These are phyloP conservation scores for Fusarium acutatum DNA, from an alignment of 2,329 filamentous ascomycete species.

Conservation along the genomic window DNA sequence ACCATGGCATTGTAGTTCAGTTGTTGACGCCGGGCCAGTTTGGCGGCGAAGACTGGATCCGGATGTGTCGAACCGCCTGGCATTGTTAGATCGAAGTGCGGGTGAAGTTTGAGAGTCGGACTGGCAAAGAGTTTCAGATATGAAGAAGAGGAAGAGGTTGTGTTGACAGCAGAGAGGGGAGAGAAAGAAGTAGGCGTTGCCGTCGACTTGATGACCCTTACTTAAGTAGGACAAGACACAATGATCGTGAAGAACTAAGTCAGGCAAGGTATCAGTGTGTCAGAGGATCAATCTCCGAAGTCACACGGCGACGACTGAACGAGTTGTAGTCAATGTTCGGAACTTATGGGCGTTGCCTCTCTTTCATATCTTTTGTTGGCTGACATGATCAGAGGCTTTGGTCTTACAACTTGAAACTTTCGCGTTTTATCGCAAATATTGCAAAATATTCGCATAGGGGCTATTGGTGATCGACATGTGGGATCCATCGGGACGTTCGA, in stretches of 20 bases:
- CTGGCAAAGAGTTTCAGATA: background rate
- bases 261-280: constrained; percentile 18
- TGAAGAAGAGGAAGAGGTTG: background rate
- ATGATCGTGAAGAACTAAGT: constrained; percentile 21
- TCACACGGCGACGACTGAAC: constrained; percentile 16
- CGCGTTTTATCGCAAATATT: background rate
- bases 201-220: constrained; percentile 15
- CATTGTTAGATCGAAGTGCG: constrained; percentile 19
- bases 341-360: background rate
- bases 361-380: constrained; percentile 3
- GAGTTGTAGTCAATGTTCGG: constrained; percentile 3
- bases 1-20: constrained; percentile 41
- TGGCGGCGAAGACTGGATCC: constrained; percentile 32
- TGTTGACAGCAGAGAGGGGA: background rate
- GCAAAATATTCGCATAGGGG: background rate
- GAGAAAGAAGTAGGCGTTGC: constrained; percentile 4
- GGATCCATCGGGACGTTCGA: constrained; percentile 8
- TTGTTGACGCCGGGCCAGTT: constrained; percentile 32
- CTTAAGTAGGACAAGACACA: constrained; percentile 28
- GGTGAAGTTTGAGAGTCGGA: background rate
- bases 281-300: constrained; percentile 20
- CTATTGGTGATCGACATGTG: background rate
- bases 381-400: background rate
- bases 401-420: background rate
- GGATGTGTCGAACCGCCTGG: constrained; percentile 7